A percentile compares a stretch with the other conserved stretches of the same genome.
phyloP scores from a whole-genome alignment of 306 rosid species.

The Cucumis cinereus region DNA sequence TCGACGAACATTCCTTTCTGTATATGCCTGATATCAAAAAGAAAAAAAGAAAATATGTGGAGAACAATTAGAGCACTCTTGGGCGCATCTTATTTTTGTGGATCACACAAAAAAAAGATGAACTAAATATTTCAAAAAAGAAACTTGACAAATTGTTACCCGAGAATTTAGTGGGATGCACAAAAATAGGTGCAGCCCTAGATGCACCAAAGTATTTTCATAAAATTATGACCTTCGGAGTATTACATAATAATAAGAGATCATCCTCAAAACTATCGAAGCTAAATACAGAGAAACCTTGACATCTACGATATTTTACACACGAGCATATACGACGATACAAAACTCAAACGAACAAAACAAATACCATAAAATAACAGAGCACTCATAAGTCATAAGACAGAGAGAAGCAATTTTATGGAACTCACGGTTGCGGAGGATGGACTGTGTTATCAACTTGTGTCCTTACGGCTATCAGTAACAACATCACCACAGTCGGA shows the following conservation, averaged over 20 bases:
- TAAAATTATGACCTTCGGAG: neutral
- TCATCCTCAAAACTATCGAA: neutral
- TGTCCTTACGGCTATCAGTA: constrained; percentile 70
- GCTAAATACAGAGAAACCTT: neutral
- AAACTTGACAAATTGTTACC: too few species aligned
- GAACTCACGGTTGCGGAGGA: constrained; percentile 65
- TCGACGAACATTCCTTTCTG: constrained; percentile 59
- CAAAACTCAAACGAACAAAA: neutral
- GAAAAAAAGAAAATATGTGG: neutral
- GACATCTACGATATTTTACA: neutral
- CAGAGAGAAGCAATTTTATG: neutral
- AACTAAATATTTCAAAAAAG: too few species aligned
- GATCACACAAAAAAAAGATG: too few species aligned
- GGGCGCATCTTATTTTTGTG: too few species aligned
- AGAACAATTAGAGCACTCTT: too few species aligned
- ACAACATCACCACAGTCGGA: constrained; percentile 75
- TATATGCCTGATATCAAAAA: constrained; percentile 51
- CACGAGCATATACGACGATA: neutral
- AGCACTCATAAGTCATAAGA: neutral
- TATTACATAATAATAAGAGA: neutral
- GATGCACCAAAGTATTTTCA: too few species aligned
- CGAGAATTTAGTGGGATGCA: too few species aligned
- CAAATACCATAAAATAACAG: neutral
- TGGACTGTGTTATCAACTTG: constrained; percentile 82
- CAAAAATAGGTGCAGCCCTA: too few species aligned